These are phyloP conservation scores for Aplosporella prunicola DNA, from an alignment of 2,329 filamentous ascomycete genomes.

Conservation along the genomic window DNA sequence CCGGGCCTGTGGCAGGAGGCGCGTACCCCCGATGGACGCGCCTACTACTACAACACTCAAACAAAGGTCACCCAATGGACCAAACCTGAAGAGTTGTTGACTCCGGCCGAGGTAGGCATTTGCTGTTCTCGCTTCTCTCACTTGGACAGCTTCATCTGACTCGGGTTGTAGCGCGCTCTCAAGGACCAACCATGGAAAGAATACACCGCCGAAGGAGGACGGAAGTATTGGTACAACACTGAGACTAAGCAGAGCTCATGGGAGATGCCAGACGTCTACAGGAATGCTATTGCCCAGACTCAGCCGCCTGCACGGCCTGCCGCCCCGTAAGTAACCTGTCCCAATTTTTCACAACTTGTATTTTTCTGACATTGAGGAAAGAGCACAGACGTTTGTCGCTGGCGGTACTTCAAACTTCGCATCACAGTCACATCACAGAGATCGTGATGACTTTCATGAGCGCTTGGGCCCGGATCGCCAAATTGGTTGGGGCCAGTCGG, in stretches of 20 bases:
- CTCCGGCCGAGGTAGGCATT: slow-evolving; percentile 73
- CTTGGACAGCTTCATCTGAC: background rate
- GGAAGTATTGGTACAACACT: slow-evolving; percentile 89
- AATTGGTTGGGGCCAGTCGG: slow-evolving; percentile 30
- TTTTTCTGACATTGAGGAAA: background rate
- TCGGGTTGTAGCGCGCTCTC: slow-evolving; percentile 64
- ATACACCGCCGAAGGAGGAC: slow-evolving; percentile 75
- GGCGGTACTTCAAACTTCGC: slow-evolving; percentile 42
- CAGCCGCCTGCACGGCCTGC: slow-evolving; percentile 33
- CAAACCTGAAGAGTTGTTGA: slow-evolving; percentile 86
- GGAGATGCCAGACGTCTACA: slow-evolving; percentile 83
- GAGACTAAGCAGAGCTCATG: slow-evolving; percentile 88
- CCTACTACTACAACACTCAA: slow-evolving; percentile 82
- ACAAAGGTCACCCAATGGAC: slow-evolving; percentile 91
- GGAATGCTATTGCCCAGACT: slow-evolving; percentile 58
- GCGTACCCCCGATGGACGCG: slow-evolving; percentile 68
- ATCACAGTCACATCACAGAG: slow-evolving; percentile 22
- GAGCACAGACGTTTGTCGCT: slow-evolving; percentile 48
- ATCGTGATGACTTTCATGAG: slow-evolving; percentile 25
- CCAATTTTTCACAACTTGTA: slow-evolving; percentile 16
- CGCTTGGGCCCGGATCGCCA: slow-evolving; percentile 38
- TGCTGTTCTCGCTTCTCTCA: slow-evolving; percentile 21
- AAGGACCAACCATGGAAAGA: slow-evolving; percentile 86
- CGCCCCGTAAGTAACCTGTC: slow-evolving; percentile 38
- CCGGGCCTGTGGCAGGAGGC: slow-evolving; percentile 68